Percentiles rank a stretch among this genome's conserved stretches.
Evolutionary conservation across 805 yeast genomes (phyloP).

Genomic region (Kockiozyma suomiensis): DNA sequence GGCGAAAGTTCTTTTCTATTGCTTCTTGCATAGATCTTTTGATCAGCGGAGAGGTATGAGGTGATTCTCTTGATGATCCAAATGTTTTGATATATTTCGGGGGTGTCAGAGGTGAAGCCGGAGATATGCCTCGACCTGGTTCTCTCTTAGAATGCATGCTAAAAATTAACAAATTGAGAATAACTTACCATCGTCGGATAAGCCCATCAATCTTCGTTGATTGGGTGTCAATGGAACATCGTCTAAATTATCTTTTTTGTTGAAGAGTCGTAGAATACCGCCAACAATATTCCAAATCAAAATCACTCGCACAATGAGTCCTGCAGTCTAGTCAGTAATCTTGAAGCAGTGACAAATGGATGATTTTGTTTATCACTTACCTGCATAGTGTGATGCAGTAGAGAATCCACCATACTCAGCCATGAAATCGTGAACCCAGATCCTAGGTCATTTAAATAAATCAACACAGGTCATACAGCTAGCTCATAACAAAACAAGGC

Average conservation of each 20-base stretch:
- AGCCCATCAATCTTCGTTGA: slow-evolving; percentile 35
- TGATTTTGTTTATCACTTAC: no score
- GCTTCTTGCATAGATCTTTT: slow-evolving; percentile 25
- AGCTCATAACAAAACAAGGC: neutral
- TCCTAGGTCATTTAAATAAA: slow-evolving; percentile 13
- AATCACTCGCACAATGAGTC: slow-evolving; percentile 27
- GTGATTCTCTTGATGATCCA: slow-evolving; percentile 31
- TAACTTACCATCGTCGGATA: slow-evolving; percentile 17
- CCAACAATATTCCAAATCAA: slow-evolving; percentile 36
- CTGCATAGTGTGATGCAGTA: no score
- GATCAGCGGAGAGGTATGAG: slow-evolving; percentile 33
- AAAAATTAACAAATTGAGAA: neutral
- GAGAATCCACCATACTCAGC: no score
- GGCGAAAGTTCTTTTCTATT: slow-evolving; percentile 6
- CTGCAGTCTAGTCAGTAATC: neutral
- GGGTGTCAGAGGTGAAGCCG: slow-evolving; percentile 34
- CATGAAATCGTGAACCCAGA: slow-evolving; percentile 6
- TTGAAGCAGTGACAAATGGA: no score
- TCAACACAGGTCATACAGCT: neutral
- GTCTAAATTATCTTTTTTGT: slow-evolving; percentile 25
- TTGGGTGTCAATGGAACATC: slow-evolving; percentile 37
- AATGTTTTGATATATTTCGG: slow-evolving; percentile 35
- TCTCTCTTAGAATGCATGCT: neutral
- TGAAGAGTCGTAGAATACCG: slow-evolving; percentile 27
- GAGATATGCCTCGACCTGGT: slow-evolving; percentile 8